Evolutionary conservation across 2,329 filamentous ascomycete genomes (phyloP).

Genomic region (Fusarium sp.): DNA sequence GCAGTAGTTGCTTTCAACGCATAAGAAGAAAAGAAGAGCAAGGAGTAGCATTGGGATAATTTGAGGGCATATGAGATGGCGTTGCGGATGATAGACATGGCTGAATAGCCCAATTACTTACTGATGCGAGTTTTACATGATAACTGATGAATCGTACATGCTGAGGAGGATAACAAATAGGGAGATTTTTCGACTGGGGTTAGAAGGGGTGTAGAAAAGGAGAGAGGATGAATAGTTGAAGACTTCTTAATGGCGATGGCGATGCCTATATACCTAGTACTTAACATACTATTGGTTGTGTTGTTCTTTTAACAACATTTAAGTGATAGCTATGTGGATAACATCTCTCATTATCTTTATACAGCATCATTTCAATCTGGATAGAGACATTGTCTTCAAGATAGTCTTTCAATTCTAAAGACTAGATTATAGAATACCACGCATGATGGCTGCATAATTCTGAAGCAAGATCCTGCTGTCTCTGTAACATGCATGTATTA

Average conservation of each 20-base stretch:
- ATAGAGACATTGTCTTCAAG: not conserved
- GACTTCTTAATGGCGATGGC: not conserved
- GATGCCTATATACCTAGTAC: not conserved
- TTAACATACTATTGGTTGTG: too few relatives aligned
- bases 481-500: constrained; percentile 5
- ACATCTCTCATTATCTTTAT: not conserved
- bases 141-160: constrained; percentile 21
- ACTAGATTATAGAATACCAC: constrained; percentile 18
- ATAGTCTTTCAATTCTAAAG: constrained; percentile 10
- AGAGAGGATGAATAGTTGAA: not conserved
- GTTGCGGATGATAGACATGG: constrained; percentile 45
- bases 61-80: constrained; percentile 41
- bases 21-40: constrained; percentile 5
- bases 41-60: constrained; percentile 34
- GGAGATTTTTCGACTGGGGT: not conserved
- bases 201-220: constrained; percentile 1
- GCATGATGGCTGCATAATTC: constrained; percentile 5
- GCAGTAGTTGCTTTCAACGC: constrained; percentile 20
- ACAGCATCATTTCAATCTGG: not conserved
- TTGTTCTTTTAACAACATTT: not conserved
- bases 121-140: constrained; percentile 28
- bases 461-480: not conserved
- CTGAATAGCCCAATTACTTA: constrained; percentile 19
- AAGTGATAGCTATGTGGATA: not conserved
- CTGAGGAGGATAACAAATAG: not conserved